Base-by-base conservation (phyloP, 2,329 filamentous ascomycete species). In the Pseudocercospora vitis region DNA sequence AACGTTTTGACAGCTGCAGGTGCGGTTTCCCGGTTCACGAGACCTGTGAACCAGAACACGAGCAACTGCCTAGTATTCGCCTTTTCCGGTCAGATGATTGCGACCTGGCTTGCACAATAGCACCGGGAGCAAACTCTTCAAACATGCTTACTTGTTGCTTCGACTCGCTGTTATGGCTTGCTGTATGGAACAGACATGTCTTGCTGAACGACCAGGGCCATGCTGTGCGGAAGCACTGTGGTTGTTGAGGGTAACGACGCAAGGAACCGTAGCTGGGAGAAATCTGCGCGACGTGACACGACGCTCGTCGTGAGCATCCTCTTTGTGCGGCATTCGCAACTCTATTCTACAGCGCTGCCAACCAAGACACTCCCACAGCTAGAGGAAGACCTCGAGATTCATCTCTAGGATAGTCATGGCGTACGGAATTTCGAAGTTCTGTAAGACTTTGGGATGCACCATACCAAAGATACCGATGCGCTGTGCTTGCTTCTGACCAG, bases 371-470 rank as follows among this genome's bases (percentile, higher is more conserved):
- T 11, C 24, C 19, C 28, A 21, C 18, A 28, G 39, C 57, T 79
- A 96, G 75, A 96, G 78, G 81, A 99, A 95, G 62, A 88, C 83
- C 75, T 97, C 92, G 26, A 97, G 82, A 74, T 97, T 96, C 70
- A 99, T 82, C 78, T 99, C 94, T 63, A 99, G 76, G 37, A 89
- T 91, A 75, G 91, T 96, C 65, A 95, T 91, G 35, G 94, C 92
- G 78, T 91, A 92, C 81, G 83, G 89, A 68, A 96, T 79, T 66
- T 95, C 91, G 73, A 94, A 96, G 67, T 95, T 94, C 71, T 96
- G 90, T 67, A 97, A 77, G 61, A 97, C 94, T 4, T 84, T 87
- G 37, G 94, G 95, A 73, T 99, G 92, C 69, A 99, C 74, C 63
- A 99, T 92, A 66, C 94, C 94, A 69, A 99, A 94, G 71, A 89